These are phyloP conservation scores for Plenodomus tracheiphilus DNA, from an alignment of 2,329 filamentous ascomycete species.

Conservation along the genomic window DNA sequence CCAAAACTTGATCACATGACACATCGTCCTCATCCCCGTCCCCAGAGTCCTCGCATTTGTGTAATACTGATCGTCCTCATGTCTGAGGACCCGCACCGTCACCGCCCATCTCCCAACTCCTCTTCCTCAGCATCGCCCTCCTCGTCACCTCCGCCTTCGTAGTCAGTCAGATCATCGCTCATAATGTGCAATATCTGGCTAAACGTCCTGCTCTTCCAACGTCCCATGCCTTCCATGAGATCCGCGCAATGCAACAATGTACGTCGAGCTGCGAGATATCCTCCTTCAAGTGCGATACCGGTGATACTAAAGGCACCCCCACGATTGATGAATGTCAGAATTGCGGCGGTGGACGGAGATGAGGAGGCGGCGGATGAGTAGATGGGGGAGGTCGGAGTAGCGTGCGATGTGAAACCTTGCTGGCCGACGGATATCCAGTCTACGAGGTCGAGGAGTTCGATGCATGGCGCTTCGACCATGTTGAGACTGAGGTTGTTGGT, in stretches of 20 bases:
- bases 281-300: slow-evolving; percentile 53
- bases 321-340: slow-evolving; percentile 52
- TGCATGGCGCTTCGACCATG: slow-evolving; percentile 26
- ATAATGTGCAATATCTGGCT: slow-evolving; percentile 59
- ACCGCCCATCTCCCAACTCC: slow-evolving; percentile 5
- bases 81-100: slow-evolving; percentile 30
- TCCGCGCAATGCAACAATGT: slow-evolving; percentile 57
- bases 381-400: neutral
- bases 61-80: slow-evolving; percentile 25
- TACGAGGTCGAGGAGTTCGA: slow-evolving; percentile 56
- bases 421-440: slow-evolving; percentile 54
- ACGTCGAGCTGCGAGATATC: slow-evolving; percentile 56
- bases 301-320: slow-evolving; percentile 54
- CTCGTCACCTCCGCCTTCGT: slow-evolving; percentile 20
- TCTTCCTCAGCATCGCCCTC: slow-evolving; percentile 2
- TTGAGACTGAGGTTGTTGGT: neutral
- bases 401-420: slow-evolving; percentile 47
- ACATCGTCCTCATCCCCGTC: slow-evolving; percentile 22
- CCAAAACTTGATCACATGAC: neutral
- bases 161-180: slow-evolving; percentile 54
- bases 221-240: slow-evolving; percentile 57
- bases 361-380: slow-evolving; percentile 5
- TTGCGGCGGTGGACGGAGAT: slow-evolving; percentile 37
- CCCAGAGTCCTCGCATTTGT: slow-evolving; percentile 28
- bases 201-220: slow-evolving; percentile 56